Evolutionary conservation across 805 yeast species (phyloP), one percentile per base, ranked within the genome.

Genomic region (Kurtzmaniella cleridarum): DNA sequence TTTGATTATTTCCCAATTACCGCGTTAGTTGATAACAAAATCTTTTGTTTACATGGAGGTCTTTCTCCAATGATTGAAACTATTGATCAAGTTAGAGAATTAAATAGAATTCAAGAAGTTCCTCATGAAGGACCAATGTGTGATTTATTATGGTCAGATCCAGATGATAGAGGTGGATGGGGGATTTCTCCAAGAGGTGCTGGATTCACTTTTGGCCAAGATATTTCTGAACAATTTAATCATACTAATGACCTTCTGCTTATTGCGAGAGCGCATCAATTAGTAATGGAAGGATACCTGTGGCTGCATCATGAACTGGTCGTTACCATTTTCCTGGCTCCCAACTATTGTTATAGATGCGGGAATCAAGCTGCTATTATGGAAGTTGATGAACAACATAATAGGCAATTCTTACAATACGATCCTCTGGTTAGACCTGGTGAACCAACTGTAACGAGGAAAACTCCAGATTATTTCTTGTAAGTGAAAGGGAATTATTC

Each of bases 121-220:
- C 97, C 97, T 30, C 97, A 89, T 57, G 96, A 90, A 62, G 97
- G 97, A 32, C 95, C 96, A 46, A 88, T 90, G 96, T 90, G 96
- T 67, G 97, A 90, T 61, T 72, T 90, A 53, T 71, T 90, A 49
- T 90, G 97, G 97, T 86, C 95, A 3, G 97, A 90, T 63, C 97
- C 97, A 23, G 97, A 90, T 62, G 96, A 90, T 63, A 75, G 96
- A 59, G 96, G 95, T 51, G 96, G 96, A 53, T 90, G 97, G 97
- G 96, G 96, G 46, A 86, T 90, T 49, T 83, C 93, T 57, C 96
- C 96, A 63, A 80, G 97, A 78, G 96, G 96, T 72, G 97, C 97
- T 45, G 97, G 97, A 62, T 90, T 85, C 81, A 87, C 96, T 55
- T 90, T 90, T 77, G 97, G 97, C 53, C 95, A 84, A 67, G 96